Conservation (phyloP, 768 basidiomycete genomes). For the Termitomyces sp. region DNA sequence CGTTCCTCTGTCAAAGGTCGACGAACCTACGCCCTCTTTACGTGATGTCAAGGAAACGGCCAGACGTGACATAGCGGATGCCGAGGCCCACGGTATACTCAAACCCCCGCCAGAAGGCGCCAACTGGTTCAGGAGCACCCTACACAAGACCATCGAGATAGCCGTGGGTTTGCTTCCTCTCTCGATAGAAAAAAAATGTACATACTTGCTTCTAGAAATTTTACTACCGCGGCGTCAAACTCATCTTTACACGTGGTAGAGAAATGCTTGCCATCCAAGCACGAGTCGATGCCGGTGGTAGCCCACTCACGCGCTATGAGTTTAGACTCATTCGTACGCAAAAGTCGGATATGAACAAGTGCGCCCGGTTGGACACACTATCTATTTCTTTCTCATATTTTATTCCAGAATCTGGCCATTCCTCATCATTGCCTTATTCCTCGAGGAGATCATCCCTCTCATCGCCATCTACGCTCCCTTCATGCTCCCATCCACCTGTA, state of each 20-base stretch:
- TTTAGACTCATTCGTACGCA: constrained; percentile 62
- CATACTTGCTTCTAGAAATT: constrained; percentile 56
- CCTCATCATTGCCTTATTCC: constrained; percentile 60
- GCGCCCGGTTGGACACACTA: constrained; percentile 4
- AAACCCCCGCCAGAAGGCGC: constrained; percentile 59
- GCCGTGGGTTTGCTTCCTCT: constrained; percentile 23
- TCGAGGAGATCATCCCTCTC: constrained; percentile 80
- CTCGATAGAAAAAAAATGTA: neutral
- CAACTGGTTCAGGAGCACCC: constrained; percentile 42
- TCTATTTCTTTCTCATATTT: constrained; percentile 8
- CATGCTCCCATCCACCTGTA: constrained; percentile 82
- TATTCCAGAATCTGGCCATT: constrained; percentile 67
- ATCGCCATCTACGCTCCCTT: constrained; percentile 82
- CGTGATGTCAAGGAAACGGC: constrained; percentile 41
- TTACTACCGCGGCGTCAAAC: constrained; percentile 71
- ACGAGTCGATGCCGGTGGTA: constrained; percentile 55
- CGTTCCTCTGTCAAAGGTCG: constrained; percentile 17
- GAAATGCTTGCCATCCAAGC: constrained; percentile 47
- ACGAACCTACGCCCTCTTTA: constrained; percentile 17
- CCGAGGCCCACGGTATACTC: constrained; percentile 63
- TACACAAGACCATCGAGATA: constrained; percentile 44
- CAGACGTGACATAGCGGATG: constrained; percentile 58
- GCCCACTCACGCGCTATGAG: constrained; percentile 61
- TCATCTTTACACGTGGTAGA: constrained; percentile 58
- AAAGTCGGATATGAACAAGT: constrained; percentile 69